Percentiles rank a stretch among this genome's conserved stretches.
These are phyloP conservation scores for Violaceomyces palustris DNA, from an alignment of 1,284 basidiomycete species.

Conservation along the genomic window DNA sequence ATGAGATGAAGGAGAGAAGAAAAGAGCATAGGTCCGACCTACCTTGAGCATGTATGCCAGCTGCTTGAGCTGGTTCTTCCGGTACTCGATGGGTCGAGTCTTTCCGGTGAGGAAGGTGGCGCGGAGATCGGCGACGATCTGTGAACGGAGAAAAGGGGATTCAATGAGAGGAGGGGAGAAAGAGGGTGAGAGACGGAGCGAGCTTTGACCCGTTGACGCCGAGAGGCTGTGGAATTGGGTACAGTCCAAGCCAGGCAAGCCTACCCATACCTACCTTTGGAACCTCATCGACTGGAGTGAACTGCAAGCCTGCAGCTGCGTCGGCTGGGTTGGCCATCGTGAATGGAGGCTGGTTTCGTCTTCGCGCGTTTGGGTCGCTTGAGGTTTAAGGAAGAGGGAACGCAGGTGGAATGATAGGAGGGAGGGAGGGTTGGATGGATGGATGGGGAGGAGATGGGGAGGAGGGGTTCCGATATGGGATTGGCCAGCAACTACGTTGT, in stretches of 20 bases:
- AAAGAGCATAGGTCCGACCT: no score
- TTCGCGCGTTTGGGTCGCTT: neutral
- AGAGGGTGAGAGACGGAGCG: neutral
- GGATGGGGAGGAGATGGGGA: neutral
- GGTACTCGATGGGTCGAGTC: conserved; percentile 60
- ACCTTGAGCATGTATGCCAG: conserved; percentile 62
- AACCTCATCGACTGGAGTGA: conserved; percentile 28
- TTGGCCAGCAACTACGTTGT: no score
- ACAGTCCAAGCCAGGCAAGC: no score
- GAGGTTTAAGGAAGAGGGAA: neutral
- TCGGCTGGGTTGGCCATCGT: conserved; percentile 8
- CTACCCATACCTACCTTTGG: conserved; percentile 3
- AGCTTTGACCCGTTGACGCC: neutral
- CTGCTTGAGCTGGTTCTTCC: conserved; percentile 64
- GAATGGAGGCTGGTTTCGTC: conserved; percentile 13
- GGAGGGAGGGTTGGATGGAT: neutral
- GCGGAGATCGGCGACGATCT: conserved; percentile 57
- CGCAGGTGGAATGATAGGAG: neutral
- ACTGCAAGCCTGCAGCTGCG: conserved; percentile 28
- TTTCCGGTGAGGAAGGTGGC: conserved; percentile 59
- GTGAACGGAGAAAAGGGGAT: neutral
- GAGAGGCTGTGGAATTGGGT: no score
- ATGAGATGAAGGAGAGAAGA: no score
- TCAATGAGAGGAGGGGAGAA: no score
- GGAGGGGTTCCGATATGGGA: no score